phyloP scores from a whole-genome alignment of 2,329 filamentous ascomycete species.

The Fusarium falciforme region DNA sequence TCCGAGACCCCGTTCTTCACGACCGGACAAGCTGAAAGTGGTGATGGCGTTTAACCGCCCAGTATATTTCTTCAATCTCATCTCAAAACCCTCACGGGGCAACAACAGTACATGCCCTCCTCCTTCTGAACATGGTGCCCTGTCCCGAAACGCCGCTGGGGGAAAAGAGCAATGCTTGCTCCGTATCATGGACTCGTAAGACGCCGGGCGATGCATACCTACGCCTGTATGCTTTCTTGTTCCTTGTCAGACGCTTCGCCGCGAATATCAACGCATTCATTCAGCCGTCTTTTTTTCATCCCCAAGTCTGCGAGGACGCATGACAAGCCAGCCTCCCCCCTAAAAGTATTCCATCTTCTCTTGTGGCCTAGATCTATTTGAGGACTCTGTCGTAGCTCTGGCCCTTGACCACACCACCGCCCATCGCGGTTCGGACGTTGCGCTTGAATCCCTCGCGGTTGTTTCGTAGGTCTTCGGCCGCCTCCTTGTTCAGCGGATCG shows the following conservation, averaged over 20 bases:
- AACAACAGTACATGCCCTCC: not conserved
- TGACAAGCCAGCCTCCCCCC: not conserved
- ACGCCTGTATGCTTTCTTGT: conserved; percentile 1
- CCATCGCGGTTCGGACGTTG: conserved; percentile 88
- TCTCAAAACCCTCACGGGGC: not conserved
- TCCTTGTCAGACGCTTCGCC: conserved; percentile 26
- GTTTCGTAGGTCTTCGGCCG: conserved; percentile 87
- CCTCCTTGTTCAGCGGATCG: conserved; percentile 98
- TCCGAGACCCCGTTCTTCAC: not conserved
- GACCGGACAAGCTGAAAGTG: not conserved
- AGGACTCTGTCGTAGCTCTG: conserved; percentile 82
- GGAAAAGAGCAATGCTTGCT: conserved; percentile 18
- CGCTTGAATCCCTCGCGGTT: conserved; percentile 92
- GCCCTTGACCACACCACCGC: conserved; percentile 79
- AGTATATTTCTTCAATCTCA: conserved; percentile 16
- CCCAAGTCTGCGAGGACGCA: not conserved
- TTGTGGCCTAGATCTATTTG: conserved; percentile 58
- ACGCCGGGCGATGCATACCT: conserved; percentile 25
- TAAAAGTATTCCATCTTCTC: conserved; percentile 10
- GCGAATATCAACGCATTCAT: conserved; percentile 13
- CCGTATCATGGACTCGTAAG: conserved; percentile 32
- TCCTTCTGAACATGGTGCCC: not conserved
- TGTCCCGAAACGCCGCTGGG: conserved; percentile 12
- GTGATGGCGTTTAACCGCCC: not conserved
- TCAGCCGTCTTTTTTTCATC: conserved; percentile 19